Evolutionary conservation across 371 early-diverging fungal species (phyloP), one percentile per base, ranked within the genome.

Genomic region (Mortierella sp.): DNA sequence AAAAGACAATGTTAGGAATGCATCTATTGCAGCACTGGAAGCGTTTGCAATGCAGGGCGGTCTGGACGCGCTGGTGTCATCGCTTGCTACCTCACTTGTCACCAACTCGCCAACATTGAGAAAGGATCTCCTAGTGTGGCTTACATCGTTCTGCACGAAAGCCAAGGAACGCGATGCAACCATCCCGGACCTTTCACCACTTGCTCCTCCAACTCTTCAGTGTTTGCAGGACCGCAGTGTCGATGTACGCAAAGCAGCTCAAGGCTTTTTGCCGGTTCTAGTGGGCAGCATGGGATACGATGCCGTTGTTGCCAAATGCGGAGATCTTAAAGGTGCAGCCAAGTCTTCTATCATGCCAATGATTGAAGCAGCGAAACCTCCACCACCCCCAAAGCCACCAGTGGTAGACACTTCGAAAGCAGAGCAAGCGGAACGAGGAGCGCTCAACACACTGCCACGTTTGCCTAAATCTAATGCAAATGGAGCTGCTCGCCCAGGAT

Each of bases 211-310:
- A 12, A 66, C 92, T 13, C 80, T 98, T 16, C 80, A 86, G 3
- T 95, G 95, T 61, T 67, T 96, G 53, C 94, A 94, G 71, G 97
- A 98, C 65, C 88, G 93, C 28, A 94, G 89, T 67, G 84, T 86
- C 0, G 96, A 96, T 28, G 97, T 97, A 13, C 88, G 98, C 58
- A 96, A 96, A 68, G 83, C 86, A 2, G 94, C 95, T 2, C 90
- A 91, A 58, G 70, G 82, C 2, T 83, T 90, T 53, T 70, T 96
- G n/a, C 86, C 83, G 4, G 76, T 80, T 13, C 51, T 94, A 7
- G 84, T 91, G 17, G 73, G 79, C 13, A 83, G 67, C 43, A 88
- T 87, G 0, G 93, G 93, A 1, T 86, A 85, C 49, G 89, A 88
- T 45, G 61, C 73, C 2, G 82, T 94, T 2, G 78, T 83, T 4